Evolutionary conservation across 192 early-diverging fungal genomes (phyloP), one percentile per base, ranked within the genome.

Genomic region (Entomortierella parvispora): DNA sequence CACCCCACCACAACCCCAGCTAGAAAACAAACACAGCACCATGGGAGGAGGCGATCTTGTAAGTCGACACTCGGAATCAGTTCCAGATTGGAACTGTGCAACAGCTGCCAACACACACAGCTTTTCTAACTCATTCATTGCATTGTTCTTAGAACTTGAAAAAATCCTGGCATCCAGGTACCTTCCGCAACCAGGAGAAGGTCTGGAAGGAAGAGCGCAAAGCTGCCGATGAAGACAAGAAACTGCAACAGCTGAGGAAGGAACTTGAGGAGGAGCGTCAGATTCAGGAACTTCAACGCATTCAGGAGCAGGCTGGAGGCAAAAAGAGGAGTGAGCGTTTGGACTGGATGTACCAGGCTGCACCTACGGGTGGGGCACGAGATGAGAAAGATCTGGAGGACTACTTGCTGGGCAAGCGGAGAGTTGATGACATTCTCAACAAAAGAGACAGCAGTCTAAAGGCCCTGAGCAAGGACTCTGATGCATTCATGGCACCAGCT

Each of bases 141-240:
- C n/a, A n/a, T n/a, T n/a, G n/a, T n/a, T n/a, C 40, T 47, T 82
- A 84, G 82, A 96, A 95, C 70, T 86, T 97, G 86, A 97, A 98
- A 91, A 99, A 98, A 85, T 94, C 92, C 33, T 99, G 96, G 96
- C 97, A 97, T 89, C 95, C 97, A 62, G 85, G 86, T 63, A 97
- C 96, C 33, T 88, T 93, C 58, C 89, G 90, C 45, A 96, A 97
- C 82, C 94, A 94, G 82, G 97, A 96, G 56, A 89, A 90, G 63
- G 89, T 96, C 26, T 96, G 94, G 93, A 90, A 94, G 60, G 85
- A 87, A 47, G 93, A 96, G 71, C 87, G 85, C 34, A 91, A 93
- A 33, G 91, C 90, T 15, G 89, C 87, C 2, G 96, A 95, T 63
- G 97, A 99, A 69, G 83, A 93, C 55, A 87, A 88, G 53, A 97